phyloP scores from a whole-genome alignment of 495 filamentous ascomycete genomes.

The Annulohypoxylon maeteangense region DNA sequence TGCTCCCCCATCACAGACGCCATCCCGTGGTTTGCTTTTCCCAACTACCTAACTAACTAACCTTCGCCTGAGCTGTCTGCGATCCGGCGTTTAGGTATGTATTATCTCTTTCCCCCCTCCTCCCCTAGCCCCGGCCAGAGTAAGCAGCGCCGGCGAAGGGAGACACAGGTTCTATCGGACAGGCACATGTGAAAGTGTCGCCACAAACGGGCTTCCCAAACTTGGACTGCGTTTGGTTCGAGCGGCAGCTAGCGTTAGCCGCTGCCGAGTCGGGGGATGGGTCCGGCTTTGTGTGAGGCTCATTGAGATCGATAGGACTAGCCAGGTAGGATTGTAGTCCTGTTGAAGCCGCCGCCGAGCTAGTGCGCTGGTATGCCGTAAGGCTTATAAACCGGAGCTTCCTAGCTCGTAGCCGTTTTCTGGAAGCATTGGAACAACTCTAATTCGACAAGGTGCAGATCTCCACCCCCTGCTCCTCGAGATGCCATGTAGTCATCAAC shows the following conservation, averaged over 20 bases:
- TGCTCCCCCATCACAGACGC: neutral
- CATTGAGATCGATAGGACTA: conserved; percentile 4
- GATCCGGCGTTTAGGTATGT: neutral
- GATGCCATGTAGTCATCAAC: neutral
- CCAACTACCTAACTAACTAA: no score
- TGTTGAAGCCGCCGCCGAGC: neutral
- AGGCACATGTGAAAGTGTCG: conserved; percentile 20
- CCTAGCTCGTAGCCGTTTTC: neutral
- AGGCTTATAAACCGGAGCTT: conserved; percentile 6
- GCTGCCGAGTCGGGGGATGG: conserved; percentile 8
- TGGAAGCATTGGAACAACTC: conserved; percentile 5
- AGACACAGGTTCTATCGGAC: conserved; percentile 14
- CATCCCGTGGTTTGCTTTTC: no score
- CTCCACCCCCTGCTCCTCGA: neutral
- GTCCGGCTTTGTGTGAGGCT: conserved; percentile 31
- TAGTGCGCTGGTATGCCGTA: conserved; percentile 3
- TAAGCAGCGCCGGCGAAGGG: conserved; percentile 33
- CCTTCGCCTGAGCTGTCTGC: neutral
- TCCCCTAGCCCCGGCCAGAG: conserved; percentile 28
- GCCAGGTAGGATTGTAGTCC: neutral
- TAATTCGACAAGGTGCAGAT: conserved; percentile 5
- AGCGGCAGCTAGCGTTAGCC: conserved; percentile 37
- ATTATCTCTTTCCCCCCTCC: neutral
- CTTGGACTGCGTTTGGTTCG: conserved; percentile 19
- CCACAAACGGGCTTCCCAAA: conserved; percentile 22